These are phyloP conservation scores for Plasmodium berghei DNA, from an alignment of 169 alveolate genomes.

Conservation along the genomic window DNA sequence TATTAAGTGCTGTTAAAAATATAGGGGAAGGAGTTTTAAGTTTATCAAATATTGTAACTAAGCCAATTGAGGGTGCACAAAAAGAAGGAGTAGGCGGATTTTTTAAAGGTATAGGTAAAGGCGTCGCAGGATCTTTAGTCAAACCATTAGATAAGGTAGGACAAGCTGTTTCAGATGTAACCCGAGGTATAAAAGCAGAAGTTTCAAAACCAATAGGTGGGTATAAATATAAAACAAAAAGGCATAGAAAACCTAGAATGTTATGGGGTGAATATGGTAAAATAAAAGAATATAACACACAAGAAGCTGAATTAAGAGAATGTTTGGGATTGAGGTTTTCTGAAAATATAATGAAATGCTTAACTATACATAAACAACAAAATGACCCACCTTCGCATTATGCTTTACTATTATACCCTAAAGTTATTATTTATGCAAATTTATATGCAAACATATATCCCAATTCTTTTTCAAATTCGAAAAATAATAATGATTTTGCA, in stretches of 20 bases:
- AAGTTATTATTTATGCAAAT: slow-evolving; percentile 72
- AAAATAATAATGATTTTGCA: slow-evolving; percentile 13
- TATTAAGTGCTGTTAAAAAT: slow-evolving; percentile 89
- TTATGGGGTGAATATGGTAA: slow-evolving; percentile 90
- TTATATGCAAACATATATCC: slow-evolving; percentile 37
- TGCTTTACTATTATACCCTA: slow-evolving; percentile 58
- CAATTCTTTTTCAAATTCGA: not conserved
- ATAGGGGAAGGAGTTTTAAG: slow-evolving; percentile 92
- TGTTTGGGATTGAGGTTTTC: slow-evolving; percentile 85
- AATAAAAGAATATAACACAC: slow-evolving; percentile 82
- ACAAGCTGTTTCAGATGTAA: slow-evolving; percentile 91
- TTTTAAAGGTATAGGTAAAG: slow-evolving; percentile 91
- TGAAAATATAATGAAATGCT: slow-evolving; percentile 84
- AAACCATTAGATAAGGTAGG: slow-evolving; percentile 94
- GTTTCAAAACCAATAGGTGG: slow-evolving; percentile 87
- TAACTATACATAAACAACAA: slow-evolving; percentile 73
- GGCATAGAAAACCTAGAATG: slow-evolving; percentile 91
- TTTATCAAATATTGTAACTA: slow-evolving; percentile 90
- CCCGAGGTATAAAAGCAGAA: slow-evolving; percentile 91
- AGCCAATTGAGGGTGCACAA: slow-evolving; percentile 94
- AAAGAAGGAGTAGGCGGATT: slow-evolving; percentile 92
- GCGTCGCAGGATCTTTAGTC: slow-evolving; percentile 93
- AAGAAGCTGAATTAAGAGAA: slow-evolving; percentile 88
- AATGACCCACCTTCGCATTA: slow-evolving; percentile 73
- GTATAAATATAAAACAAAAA: slow-evolving; percentile 79